Evolutionary conservation across 345 rosid species (phyloP).

Genomic region (Hirschfeldia incana): DNA sequence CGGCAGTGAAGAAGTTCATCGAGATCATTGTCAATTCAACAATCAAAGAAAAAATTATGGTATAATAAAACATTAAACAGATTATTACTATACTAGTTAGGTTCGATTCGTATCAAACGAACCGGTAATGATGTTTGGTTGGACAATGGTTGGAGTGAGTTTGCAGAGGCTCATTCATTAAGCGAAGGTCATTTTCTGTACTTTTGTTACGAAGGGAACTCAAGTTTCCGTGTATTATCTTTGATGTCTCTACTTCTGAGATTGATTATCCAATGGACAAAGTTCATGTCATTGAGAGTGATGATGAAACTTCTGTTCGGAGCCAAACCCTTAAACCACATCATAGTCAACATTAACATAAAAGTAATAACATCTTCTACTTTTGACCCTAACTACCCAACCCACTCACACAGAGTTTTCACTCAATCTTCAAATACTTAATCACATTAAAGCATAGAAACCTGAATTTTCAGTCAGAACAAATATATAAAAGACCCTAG

Average conservation of each 20-base stretch:
- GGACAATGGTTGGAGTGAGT: slow-evolving; percentile 34
- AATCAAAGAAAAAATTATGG: slow-evolving; percentile 22
- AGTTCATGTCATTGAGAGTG: slow-evolving; percentile 16
- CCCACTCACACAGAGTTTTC: slow-evolving; percentile 21
- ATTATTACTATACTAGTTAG: background rate
- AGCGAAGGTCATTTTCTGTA: slow-evolving; percentile 21
- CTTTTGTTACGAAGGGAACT: slow-evolving; percentile 23
- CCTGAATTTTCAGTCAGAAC: slow-evolving; percentile 29
- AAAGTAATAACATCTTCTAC: slow-evolving; percentile 29
- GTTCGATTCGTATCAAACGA: slow-evolving; percentile 16
- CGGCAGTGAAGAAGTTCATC: slow-evolving; percentile 8
- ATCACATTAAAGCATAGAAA: slow-evolving; percentile 24
- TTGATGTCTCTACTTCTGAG: no score
- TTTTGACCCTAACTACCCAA: slow-evolving; percentile 19
- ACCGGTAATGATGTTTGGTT: slow-evolving; percentile 30
- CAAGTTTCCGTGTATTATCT: background rate
- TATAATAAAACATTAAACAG: background rate
- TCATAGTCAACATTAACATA: slow-evolving; percentile 5
- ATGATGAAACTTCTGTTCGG: background rate
- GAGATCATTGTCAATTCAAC: slow-evolving; percentile 6
- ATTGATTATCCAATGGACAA: background rate
- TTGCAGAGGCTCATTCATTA: slow-evolving; percentile 29
- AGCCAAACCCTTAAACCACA: background rate
- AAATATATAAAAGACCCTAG: slow-evolving; percentile 13
- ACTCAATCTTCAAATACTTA: slow-evolving; percentile 17